These are phyloP conservation scores for Lasiodiplodia sp. DNA, from an alignment of 2,329 filamentous ascomycete species.

Conservation along the genomic window DNA sequence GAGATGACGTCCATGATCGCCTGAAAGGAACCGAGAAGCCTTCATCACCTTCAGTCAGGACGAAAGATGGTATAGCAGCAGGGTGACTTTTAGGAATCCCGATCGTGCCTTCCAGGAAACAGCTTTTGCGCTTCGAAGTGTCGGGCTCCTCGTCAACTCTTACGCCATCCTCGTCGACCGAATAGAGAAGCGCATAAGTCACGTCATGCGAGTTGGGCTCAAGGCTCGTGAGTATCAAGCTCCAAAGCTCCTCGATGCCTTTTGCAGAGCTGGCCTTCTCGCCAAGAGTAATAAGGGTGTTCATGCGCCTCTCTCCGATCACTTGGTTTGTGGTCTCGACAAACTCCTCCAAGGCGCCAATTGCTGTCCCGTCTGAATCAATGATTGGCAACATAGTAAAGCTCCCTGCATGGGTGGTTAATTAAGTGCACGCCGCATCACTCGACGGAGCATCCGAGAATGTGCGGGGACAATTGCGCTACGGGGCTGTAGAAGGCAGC, in stretches of 20 bases:
- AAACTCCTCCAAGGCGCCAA: slow-evolving; percentile 29
- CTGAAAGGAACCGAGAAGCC: slow-evolving; percentile 20
- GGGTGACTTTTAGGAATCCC: slow-evolving; percentile 12
- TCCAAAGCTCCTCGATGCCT: slow-evolving; percentile 21
- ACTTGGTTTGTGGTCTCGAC: slow-evolving; percentile 24
- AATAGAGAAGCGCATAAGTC: slow-evolving; percentile 25
- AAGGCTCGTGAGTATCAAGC: background rate
- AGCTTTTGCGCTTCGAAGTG: background rate
- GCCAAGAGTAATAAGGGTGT: slow-evolving; percentile 20
- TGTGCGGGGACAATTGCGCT: background rate
- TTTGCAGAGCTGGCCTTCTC: slow-evolving; percentile 23
- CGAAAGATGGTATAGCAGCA: slow-evolving; percentile 12
- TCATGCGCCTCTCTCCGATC: slow-evolving; percentile 25
- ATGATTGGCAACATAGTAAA: slow-evolving; percentile 30
- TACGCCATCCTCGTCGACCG: background rate
- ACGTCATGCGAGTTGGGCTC: slow-evolving; percentile 28
- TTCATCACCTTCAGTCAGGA: slow-evolving; percentile 20
- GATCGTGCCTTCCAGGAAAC: slow-evolving; percentile 24
- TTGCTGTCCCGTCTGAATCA: slow-evolving; percentile 11
- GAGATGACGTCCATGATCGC: slow-evolving; percentile 27
- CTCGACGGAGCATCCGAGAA: background rate
- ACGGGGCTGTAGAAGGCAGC: background rate
- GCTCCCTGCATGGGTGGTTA: slow-evolving; percentile 6
- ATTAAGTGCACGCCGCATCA: too few relatives aligned
- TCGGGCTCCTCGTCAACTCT: background rate